Evolutionary conservation across 169 alveolate species (phyloP), one percentile per base, ranked within the genome.

Genomic region (Plasmodium malariae): DNA sequence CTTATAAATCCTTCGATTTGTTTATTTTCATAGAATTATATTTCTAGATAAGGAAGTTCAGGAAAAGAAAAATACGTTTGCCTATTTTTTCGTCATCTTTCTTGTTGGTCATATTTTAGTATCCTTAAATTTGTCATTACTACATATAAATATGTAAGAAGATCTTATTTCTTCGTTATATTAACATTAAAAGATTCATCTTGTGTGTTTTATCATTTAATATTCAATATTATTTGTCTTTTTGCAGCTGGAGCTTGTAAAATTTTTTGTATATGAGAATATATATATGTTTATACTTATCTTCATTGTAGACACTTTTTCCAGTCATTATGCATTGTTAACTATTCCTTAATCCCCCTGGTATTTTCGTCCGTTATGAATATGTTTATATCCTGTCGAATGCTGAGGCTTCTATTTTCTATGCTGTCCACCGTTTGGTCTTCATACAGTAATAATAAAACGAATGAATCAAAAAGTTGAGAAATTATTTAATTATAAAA

Each of bases 51-150:
- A 76, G 40, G 88, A 76, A 45, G 36, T 76, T 17, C 26, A 51
- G 6, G 88, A 76, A 30, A 76, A 76, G 74, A 76, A 76, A 34
- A 76, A 60, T n/a, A 76, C 88, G 28, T 76, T 76, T 62, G 74
- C 76, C 21, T 76, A 51, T 30, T 76, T 76, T 60, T 76, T 76
- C 43, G 59, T 76, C 34, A 30, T 67, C 65, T 76, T 76, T 54
- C 36, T 76, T 30, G 30, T 76, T 76, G 88, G 88, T 17, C 74
- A 76, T 43, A 76, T 76, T 60, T 62, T 76, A 51, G 88, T 76
- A 24, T 59, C 88, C 74, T 68, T 76, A 17, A 76, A 76, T 76
- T 60, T 76, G 72, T 76, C 88, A n/a, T 54, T 76, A 51, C 70
- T 76, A 26, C 88, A 76, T 54, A 76, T 68, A 32, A 76, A 60